Conservation (phyloP, 495 filamentous ascomycete genomes). For the Aspergillus biplanus region DNA sequence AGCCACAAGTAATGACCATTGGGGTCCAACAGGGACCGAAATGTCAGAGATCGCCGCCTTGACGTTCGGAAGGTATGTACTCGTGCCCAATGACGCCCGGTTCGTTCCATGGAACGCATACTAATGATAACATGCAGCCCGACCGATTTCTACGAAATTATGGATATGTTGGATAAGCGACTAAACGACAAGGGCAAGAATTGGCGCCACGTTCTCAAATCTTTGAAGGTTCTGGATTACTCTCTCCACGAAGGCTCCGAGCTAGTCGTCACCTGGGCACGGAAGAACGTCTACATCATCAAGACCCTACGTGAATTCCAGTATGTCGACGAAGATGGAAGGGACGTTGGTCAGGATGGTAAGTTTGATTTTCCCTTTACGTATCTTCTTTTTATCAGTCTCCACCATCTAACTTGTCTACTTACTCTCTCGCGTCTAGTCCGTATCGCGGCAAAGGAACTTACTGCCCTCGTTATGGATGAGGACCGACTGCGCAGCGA, state of each 20-base stretch:
- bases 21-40: slow-evolving; percentile 96
- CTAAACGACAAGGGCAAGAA: slow-evolving; percentile 99
- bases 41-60: slow-evolving; percentile 98
- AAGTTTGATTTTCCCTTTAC: slow-evolving; percentile 23
- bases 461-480: slow-evolving; percentile 91
- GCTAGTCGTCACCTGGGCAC: slow-evolving; percentile 95
- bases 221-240: slow-evolving; percentile 96
- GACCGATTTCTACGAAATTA: slow-evolving; percentile 98
- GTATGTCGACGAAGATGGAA: slow-evolving; percentile 91
- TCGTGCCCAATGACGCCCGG: background rate
- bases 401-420: slow-evolving; percentile 10
- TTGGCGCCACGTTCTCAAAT: slow-evolving; percentile 98
- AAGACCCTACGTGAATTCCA: slow-evolving; percentile 97
- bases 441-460: slow-evolving; percentile 92
- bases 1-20: slow-evolving; percentile 99
- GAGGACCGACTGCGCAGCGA: slow-evolving; percentile 93
- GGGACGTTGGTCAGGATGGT: slow-evolving; percentile 97
- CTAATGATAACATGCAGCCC: slow-evolving; percentile 56
- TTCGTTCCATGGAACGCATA: slow-evolving; percentile 9
- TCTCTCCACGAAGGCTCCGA: slow-evolving; percentile 97
- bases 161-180: slow-evolving; percentile 99
- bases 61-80: slow-evolving; percentile 89
- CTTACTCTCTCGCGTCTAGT: slow-evolving; percentile 57
- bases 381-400: background rate
- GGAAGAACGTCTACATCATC: slow-evolving; percentile 97